phyloP scores from a whole-genome alignment of 2,329 filamentous ascomycete species.

The Madurella mycetomatis region DNA sequence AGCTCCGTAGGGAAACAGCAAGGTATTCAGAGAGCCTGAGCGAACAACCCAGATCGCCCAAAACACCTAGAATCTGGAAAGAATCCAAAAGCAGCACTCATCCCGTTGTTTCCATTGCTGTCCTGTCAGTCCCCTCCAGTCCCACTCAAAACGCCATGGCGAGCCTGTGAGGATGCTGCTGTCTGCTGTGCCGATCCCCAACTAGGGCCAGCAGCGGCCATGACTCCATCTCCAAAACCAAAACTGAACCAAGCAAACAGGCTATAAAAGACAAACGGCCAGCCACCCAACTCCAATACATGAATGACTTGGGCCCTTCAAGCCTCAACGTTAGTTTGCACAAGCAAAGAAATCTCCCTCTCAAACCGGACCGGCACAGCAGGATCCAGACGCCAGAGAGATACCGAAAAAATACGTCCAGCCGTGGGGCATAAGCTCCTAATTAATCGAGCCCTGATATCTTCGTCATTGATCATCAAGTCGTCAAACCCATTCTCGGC shows the following conservation, averaged over 20 bases:
- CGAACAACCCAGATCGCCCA: not conserved
- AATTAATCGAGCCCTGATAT: constrained; percentile 5
- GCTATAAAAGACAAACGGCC: not conserved
- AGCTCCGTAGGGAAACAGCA: not conserved
- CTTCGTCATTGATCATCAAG: constrained; percentile 17
- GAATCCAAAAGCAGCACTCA: no score
- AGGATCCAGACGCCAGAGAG: not conserved
- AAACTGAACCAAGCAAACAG: not conserved
- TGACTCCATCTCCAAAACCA: not conserved
- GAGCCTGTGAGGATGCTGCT: not conserved
- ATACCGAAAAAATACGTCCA: constrained; percentile 2
- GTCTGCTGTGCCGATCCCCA: not conserved
- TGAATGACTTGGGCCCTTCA: not conserved
- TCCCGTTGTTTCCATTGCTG: no score
- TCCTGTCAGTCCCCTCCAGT: no score
- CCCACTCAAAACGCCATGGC: not conserved
- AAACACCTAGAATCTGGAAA: not conserved
- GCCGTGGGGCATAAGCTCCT: constrained; percentile 19
- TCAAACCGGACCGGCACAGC: not conserved
- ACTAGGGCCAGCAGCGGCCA: not conserved
- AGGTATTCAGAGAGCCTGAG: not conserved
- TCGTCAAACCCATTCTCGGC: not conserved
- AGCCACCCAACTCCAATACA: not conserved
- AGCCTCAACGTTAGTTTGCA: not conserved
- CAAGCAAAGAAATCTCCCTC: not conserved